Conservation (phyloP, 768 basidiomycete species). For the Asterophora parasitica region DNA sequence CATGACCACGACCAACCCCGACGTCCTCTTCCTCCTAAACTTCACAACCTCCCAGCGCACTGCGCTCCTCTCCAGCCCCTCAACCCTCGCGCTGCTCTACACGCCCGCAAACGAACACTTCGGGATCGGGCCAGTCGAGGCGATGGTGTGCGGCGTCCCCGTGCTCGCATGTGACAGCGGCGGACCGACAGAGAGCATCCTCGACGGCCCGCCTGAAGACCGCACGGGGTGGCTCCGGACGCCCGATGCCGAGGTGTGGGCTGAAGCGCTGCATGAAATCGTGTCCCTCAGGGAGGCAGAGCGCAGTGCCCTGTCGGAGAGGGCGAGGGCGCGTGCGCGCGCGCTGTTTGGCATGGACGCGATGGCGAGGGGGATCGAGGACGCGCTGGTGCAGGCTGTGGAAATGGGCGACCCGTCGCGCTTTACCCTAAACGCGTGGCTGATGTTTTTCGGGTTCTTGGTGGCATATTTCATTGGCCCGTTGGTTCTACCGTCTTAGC, state of each 20-base stretch:
- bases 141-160: constrained; percentile 87
- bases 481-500: constrained; percentile 12
- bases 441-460: constrained; percentile 28
- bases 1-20: constrained; percentile 36
- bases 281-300: constrained; percentile 38
- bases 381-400: constrained; percentile 48
- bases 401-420: constrained; percentile 39
- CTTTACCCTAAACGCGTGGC: constrained; percentile 15
- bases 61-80: constrained; percentile 63
- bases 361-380: constrained; percentile 61
- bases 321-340: constrained; percentile 59
- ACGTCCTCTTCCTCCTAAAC: constrained; percentile 88
- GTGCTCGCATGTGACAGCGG: constrained; percentile 84
- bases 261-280: constrained; percentile 59
- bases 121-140: constrained; percentile 94
- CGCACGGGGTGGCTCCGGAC: constrained; percentile 76
- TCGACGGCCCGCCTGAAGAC: constrained; percentile 29
- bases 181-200: constrained; percentile 86
- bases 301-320: constrained; percentile 41
- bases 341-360: constrained; percentile 72
- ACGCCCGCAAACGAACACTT: constrained; percentile 96
- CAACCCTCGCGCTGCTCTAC: constrained; percentile 77
- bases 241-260: constrained; percentile 67
- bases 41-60: constrained; percentile 83
- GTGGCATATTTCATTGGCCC: constrained; percentile 25